Evolutionary conservation across 1,139 yeast genomes (phyloP).

Genomic region (Pichia sp.): DNA sequence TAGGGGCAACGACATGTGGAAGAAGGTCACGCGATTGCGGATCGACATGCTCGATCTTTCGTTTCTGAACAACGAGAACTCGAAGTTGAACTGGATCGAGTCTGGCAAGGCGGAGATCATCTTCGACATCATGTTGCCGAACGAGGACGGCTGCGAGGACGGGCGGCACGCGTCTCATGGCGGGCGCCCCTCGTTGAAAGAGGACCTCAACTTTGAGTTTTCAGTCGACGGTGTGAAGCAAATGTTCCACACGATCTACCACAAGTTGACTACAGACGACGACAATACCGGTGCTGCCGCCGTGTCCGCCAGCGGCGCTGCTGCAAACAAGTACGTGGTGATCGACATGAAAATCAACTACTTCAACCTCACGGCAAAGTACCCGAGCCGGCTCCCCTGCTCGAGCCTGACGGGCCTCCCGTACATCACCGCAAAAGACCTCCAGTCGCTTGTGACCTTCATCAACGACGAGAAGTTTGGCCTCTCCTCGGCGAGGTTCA

Average conservation of each 20-base stretch:
- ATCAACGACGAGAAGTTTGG: conserved; percentile 45
- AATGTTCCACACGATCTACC: conserved; percentile 8
- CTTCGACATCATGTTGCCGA: conserved; percentile 69
- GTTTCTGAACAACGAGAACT: conserved; percentile 34
- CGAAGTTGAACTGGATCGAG: conserved; percentile 65
- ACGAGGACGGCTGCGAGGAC: conserved; percentile 26
- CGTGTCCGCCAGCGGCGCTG: background rate
- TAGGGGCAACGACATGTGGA: conserved; percentile 38
- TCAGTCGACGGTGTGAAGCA: conserved; percentile 15
- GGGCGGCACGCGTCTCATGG: background rate
- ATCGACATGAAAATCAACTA: conserved; percentile 63
- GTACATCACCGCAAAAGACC: conserved; percentile 54
- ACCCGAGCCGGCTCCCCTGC: conserved; percentile 51
- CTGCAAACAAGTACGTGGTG: conserved; percentile 50
- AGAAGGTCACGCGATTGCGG: conserved; percentile 55
- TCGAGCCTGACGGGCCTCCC: conserved; percentile 51
- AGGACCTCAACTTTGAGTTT: conserved; percentile 12
- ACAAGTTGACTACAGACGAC: conserved; percentile 15
- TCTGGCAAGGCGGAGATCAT: conserved; percentile 66
- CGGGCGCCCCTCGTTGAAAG: conserved; percentile 3
- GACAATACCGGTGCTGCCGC: background rate
- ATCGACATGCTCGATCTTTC: conserved; percentile 60
- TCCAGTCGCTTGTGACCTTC: conserved; percentile 57
- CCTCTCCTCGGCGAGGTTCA: conserved; percentile 21
- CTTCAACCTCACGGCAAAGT: conserved; percentile 54